Evolutionary conservation across 2,329 filamentous ascomycete genomes (phyloP), one percentile per base, ranked within the genome.

Genomic region (Lachnellula willkommii): DNA sequence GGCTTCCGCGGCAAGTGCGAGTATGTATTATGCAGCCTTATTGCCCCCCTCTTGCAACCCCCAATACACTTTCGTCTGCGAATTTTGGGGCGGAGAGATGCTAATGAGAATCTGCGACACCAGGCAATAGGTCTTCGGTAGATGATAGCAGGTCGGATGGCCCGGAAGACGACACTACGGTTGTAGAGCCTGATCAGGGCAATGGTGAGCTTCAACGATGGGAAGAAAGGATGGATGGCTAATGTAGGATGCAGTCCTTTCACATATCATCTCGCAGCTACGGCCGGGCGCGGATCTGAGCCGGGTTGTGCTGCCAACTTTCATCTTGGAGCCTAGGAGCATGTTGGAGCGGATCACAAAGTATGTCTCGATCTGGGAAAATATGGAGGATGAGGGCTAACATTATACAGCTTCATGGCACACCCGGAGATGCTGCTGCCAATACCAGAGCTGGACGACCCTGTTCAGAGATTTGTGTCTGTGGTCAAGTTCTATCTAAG

Each of bases 301-400:
- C 74, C 84, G 93, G 66, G 92, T 99, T 60, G 93, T 94, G 37
- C 79, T 99, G 55, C 94, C 94, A 42, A 99, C 94, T 48, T 99
- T 99, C 72, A 99, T 99, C 68, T 84, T 99, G 65, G 94, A 99
- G 73, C 94, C 94, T 24, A 86, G 92, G 69, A 96, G 92, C 66
- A 99, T 99, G 94, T 78, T 99, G 66, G 94, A 99, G 75, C 85
- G 94, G 66, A 99, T 99, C 71, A 99, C 94, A 68, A 99, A 99
- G 92, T 96, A 77, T 64, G 84, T 76, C 20, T 6, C 32, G 15
- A 26, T 8, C 22, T 53, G 24, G 40, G 42, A 39, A 2, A 15
- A 37, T 28, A 20, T 14, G 47, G 35, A n/a, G 8, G 40, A 11
- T 39, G 47, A 22, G 36, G 58, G 57, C 58, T 61, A 50, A 65